Evolutionary conservation across 208 protist species (phyloP).

Genomic region (Willaertia magna): DNA sequence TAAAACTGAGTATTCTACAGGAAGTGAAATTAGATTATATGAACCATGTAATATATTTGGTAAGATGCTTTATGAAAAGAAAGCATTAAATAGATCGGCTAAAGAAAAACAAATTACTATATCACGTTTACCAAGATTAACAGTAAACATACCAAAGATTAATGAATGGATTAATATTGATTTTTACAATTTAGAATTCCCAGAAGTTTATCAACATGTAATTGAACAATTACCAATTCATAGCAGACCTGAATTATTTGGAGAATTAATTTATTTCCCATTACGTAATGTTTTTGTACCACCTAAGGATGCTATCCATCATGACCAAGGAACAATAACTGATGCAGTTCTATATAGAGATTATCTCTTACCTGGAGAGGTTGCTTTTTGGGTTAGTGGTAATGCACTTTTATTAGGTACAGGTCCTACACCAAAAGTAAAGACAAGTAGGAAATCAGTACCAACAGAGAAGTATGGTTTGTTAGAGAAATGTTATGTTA

Average conservation of each 20-base stretch:
- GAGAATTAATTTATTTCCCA: neutral
- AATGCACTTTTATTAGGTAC: neutral
- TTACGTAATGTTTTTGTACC: too few relatives aligned
- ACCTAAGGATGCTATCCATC: too few relatives aligned
- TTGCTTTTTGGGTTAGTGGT: neutral
- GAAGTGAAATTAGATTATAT: neutral
- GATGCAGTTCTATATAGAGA: neutral
- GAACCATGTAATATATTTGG: neutral
- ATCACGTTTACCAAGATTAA: neutral
- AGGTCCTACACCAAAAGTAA: neutral
- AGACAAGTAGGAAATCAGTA: too few relatives aligned
- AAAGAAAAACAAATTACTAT: neutral
- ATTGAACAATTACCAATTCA: neutral
- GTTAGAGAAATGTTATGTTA: neutral
- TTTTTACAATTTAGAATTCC: neutral
- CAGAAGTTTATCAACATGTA: neutral
- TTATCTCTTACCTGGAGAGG: neutral
- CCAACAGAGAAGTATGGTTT: neutral
- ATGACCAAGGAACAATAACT: neutral
- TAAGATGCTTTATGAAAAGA: neutral
- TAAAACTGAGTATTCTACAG: neutral
- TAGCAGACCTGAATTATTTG: neutral
- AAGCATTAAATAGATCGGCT: neutral
- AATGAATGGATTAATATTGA: neutral
- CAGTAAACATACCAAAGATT: neutral